Evolutionary conservation across 306 rosid genomes (phyloP).

Genomic region (Ormosia semicastrata): DNA sequence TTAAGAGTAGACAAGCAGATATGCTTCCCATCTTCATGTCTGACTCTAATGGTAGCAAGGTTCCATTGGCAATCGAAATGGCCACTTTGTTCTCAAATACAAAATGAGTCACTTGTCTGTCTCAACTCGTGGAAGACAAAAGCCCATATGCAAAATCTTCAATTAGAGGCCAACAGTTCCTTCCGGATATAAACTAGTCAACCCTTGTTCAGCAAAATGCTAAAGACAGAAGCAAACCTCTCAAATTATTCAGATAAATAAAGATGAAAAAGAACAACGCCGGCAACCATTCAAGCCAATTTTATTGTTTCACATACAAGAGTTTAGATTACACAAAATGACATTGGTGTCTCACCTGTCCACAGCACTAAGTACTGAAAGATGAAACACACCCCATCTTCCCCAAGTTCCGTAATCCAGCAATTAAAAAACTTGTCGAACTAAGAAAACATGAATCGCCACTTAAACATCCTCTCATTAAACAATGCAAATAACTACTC

Average conservation of each 20-base stretch:
- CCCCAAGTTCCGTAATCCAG: conserved; percentile 61
- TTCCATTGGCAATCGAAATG: conserved; percentile 20
- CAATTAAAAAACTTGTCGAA: conserved; percentile 32
- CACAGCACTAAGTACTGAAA: conserved; percentile 49
- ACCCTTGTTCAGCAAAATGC: conserved; percentile 34
- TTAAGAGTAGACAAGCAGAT: conserved; percentile 8
- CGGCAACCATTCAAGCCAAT: conserved; percentile 23
- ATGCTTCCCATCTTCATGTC: conserved; percentile 29
- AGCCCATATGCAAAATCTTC: conserved; percentile 25
- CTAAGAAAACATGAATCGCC: conserved; percentile 33
- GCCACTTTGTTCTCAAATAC: conserved; percentile 29
- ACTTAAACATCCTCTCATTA: conserved; percentile 13
- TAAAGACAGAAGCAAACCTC: conserved; percentile 26
- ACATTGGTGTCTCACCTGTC: conserved; percentile 53
- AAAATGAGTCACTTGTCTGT: conserved; percentile 22
- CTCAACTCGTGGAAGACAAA: conserved; percentile 31
- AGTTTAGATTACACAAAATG: conserved; percentile 37
- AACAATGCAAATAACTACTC: conserved; percentile 12
- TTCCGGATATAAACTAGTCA: conserved; percentile 32
- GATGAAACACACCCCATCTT: conserved; percentile 52
- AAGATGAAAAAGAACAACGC: background rate
- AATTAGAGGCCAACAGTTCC: conserved; percentile 25
- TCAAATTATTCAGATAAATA: conserved; percentile 1
- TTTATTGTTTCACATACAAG: conserved; percentile 29
- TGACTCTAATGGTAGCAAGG: conserved; percentile 23